Evolutionary conservation across 129 eudicot species (phyloP).

Genomic region (sunflower (Helianthus annuus)): DNA sequence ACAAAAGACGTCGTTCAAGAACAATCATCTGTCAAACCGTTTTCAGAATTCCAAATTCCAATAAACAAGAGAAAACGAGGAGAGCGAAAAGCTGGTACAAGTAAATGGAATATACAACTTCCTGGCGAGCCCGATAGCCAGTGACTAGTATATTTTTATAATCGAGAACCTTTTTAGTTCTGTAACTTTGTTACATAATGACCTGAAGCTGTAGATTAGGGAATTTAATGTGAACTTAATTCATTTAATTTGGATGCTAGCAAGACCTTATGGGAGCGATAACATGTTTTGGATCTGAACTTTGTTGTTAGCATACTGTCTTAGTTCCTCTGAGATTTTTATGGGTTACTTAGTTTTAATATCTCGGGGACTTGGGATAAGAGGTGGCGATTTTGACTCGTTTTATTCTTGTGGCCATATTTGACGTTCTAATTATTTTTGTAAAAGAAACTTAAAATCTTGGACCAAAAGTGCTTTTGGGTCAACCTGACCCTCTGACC

Average conservation of each 20-base stretch:
- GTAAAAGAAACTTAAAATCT: too few species aligned
- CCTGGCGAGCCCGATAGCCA: conserved; percentile 62
- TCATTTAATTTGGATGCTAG: conserved; percentile 27
- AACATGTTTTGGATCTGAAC: conserved; percentile 9
- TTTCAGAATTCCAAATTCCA: conserved; percentile 60
- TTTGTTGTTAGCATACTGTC: conserved; percentile 6
- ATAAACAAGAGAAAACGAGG: conserved; percentile 81
- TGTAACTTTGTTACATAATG: conserved; percentile 25
- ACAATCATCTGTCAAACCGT: conserved; percentile 39
- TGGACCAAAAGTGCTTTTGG: background rate
- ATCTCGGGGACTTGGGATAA: conserved; percentile 4
- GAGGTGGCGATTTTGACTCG: background rate
- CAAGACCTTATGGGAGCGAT: conserved; percentile 26
- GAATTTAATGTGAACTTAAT: conserved; percentile 13
- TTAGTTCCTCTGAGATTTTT: background rate
- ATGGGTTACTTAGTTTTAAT: background rate
- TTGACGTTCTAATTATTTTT: too few species aligned
- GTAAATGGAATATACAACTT: conserved; percentile 65
- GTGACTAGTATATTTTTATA: conserved; percentile 31
- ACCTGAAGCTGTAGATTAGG: conserved; percentile 21
- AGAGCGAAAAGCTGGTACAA: conserved; percentile 79
- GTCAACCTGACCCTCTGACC: background rate
- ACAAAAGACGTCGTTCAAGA: conserved; percentile 34
- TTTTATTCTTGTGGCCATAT: background rate
- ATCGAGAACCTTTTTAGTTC: conserved; percentile 4